A percentile compares a stretch with the other conserved stretches of the same genome.
phyloP scores from a whole-genome alignment of 345 rosid species.

The Linum lewisii region DNA sequence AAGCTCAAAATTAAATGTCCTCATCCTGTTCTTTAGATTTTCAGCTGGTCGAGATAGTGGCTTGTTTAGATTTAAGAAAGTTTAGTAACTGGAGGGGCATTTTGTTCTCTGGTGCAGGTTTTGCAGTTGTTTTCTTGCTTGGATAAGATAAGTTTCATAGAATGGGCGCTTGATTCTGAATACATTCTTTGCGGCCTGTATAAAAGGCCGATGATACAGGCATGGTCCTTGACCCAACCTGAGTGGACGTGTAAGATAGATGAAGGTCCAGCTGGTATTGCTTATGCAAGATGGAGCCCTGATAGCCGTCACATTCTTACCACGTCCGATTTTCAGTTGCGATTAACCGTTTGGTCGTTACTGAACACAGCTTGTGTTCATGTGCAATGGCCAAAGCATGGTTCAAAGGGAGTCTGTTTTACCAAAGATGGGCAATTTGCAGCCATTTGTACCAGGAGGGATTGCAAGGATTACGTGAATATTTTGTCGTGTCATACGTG shows the following conservation, averaged over 20 bases:
- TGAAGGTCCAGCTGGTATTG: conserved; percentile 93
- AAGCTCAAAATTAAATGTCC: not conserved
- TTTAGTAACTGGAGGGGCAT: not conserved
- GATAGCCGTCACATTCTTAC: conserved; percentile 95
- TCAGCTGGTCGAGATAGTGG: not conserved
- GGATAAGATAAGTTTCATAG: conserved; percentile 92
- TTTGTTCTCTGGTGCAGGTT: conserved; percentile 46
- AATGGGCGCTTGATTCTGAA: conserved; percentile 95
- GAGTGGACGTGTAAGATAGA: conserved; percentile 98
- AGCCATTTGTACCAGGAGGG: conserved; percentile 80
- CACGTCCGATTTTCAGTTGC: conserved; percentile 78
- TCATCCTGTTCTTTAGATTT: not conserved
- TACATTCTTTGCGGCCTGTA: conserved; percentile 90
- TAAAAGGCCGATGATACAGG: conserved; percentile 89
- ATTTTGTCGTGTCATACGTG: conserved; percentile 79
- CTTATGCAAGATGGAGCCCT: conserved; percentile 97
- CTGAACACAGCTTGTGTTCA: conserved; percentile 95
- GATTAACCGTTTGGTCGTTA: conserved; percentile 86
- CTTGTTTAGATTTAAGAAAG: not conserved
- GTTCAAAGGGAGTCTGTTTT: conserved; percentile 72
- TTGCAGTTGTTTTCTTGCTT: conserved; percentile 93
- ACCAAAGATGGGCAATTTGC: conserved; percentile 87
- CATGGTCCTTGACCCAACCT: conserved; percentile 83
- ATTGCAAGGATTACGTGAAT: conserved; percentile 86
- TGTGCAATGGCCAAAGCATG: conserved; percentile 94